A percentile compares a stretch with the other conserved stretches of the same genome.
Evolutionary conservation across 1,139 yeast genomes (phyloP).

Genomic region (Scheffersomyces parashehatae): DNA sequence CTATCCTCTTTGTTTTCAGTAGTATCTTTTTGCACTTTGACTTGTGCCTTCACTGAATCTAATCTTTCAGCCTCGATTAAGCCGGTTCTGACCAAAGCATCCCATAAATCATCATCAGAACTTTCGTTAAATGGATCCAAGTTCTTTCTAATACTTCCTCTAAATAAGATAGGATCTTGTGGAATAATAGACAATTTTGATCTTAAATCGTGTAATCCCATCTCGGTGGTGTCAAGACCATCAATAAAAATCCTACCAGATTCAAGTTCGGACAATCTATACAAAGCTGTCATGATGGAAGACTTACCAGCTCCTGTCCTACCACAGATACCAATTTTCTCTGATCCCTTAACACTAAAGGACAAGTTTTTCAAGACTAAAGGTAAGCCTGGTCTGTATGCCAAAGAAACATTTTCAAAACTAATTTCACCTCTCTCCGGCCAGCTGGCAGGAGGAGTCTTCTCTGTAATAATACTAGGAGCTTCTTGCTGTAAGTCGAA

Average conservation of each 20-base stretch:
- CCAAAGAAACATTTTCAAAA: constrained; percentile 58
- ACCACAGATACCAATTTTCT: constrained; percentile 72
- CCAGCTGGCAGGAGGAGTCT: constrained; percentile 23
- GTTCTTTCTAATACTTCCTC: constrained; percentile 16
- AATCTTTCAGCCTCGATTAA: constrained; percentile 19
- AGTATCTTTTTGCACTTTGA: background rate
- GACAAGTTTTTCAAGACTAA: constrained; percentile 59
- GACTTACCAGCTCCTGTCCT: constrained; percentile 80
- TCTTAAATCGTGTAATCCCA: constrained; percentile 18
- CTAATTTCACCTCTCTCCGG: constrained; percentile 47
- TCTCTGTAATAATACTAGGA: constrained; percentile 23
- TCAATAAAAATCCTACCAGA: constrained; percentile 56
- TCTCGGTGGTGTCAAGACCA: constrained; percentile 52
- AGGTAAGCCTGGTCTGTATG: constrained; percentile 75
- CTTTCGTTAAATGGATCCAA: constrained; percentile 24
- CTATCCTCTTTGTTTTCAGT: background rate
- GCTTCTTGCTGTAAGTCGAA: constrained; percentile 38
- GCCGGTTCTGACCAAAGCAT: constrained; percentile 35
- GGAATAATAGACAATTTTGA: constrained; percentile 20
- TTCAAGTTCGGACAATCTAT: constrained; percentile 54
- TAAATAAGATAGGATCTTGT: constrained; percentile 21
- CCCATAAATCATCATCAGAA: constrained; percentile 35
- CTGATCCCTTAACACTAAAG: constrained; percentile 48
- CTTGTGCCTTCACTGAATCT: constrained; percentile 9
- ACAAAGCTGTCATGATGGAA: constrained; percentile 63